A percentile compares a stretch with the other conserved stretches of the same genome.
phyloP scores from a whole-genome alignment of 1,139 yeast species.

The Taphrina sp. region DNA sequence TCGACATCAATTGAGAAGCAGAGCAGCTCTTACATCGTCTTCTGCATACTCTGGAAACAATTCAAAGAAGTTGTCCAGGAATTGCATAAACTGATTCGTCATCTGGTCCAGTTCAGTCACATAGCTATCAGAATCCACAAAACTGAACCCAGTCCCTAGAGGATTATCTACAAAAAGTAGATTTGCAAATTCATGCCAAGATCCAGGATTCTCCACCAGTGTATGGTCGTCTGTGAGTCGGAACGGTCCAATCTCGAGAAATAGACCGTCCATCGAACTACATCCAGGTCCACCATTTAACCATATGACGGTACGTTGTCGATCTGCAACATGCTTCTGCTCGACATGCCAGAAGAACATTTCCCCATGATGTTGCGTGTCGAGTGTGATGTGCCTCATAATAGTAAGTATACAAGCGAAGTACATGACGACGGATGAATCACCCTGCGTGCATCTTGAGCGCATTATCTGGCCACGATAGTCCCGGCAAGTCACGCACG shows the following conservation, averaged over 20 bases:
- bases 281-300: conserved; percentile 90
- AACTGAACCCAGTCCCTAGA: conserved; percentile 87
- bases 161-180: conserved; percentile 92
- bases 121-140: conserved; percentile 51
- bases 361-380: conserved; percentile 56
- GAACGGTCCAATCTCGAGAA: conserved; percentile 90
- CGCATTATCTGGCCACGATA: conserved; percentile 38
- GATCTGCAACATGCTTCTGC: conserved; percentile 42
- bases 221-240: conserved; percentile 54
- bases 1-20: background rate
- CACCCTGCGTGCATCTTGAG: conserved; percentile 49
- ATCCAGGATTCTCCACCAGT: conserved; percentile 59
- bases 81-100: conserved; percentile 60
- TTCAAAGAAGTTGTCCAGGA: conserved; percentile 64
- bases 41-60: conserved; percentile 69
- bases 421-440: background rate
- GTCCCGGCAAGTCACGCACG: conserved; percentile 45
- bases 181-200: conserved; percentile 82
- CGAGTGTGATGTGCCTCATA: conserved; percentile 57
- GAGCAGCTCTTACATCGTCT: conserved; percentile 48
- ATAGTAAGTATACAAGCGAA: background rate
- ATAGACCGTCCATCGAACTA: conserved; percentile 95
- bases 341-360: conserved; percentile 72
- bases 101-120: conserved; percentile 57
- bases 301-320: conserved; percentile 57